Percentiles rank a stretch among this genome's conserved stretches.
Evolutionary conservation across 768 basidiomycete species (phyloP).

Genomic region (Xerocomellus dryophilus): DNA sequence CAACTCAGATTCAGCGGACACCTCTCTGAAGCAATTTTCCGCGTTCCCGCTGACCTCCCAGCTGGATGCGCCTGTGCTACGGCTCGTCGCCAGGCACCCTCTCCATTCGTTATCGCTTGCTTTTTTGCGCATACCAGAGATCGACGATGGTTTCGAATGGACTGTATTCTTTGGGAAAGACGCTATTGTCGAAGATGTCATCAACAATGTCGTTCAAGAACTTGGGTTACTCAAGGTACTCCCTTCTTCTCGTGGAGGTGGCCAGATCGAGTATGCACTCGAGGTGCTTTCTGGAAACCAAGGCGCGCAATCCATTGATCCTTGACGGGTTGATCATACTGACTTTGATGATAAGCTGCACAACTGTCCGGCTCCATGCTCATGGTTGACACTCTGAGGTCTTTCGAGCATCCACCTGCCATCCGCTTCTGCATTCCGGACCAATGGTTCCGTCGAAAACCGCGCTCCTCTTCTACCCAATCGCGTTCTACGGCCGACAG

Average conservation of each 20-base stretch:
- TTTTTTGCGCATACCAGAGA: conserved; percentile 71
- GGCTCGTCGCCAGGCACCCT: conserved; percentile 70
- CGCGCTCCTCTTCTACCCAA: conserved; percentile 45
- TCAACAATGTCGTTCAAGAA: conserved; percentile 53
- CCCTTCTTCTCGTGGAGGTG: conserved; percentile 64
- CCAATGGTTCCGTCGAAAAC: conserved; percentile 74
- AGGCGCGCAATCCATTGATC: conserved; percentile 40
- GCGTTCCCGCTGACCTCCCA: conserved; percentile 67
- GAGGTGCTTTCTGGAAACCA: conserved; percentile 56
- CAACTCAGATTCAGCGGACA: conserved; percentile 25
- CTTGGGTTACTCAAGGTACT: conserved; percentile 66
- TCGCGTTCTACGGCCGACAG: conserved; percentile 52
- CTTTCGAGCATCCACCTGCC: conserved; percentile 10
- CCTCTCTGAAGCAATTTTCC: conserved; percentile 55
- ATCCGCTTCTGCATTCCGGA: conserved; percentile 73
- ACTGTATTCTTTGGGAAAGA: conserved; percentile 60
- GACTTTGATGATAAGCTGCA: conserved; percentile 10
- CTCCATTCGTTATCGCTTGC: conserved; percentile 49
- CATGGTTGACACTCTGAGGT: conserved; percentile 16
- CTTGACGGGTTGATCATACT: neutral
- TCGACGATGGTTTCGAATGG: conserved; percentile 69
- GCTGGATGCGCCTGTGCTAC: conserved; percentile 61
- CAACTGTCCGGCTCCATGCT: conserved; percentile 10
- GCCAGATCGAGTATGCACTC: conserved; percentile 63
- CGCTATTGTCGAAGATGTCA: conserved; percentile 53